Evolutionary conservation across 2,329 filamentous ascomycete genomes (phyloP).

Genomic region (Aspergillus sp.): DNA sequence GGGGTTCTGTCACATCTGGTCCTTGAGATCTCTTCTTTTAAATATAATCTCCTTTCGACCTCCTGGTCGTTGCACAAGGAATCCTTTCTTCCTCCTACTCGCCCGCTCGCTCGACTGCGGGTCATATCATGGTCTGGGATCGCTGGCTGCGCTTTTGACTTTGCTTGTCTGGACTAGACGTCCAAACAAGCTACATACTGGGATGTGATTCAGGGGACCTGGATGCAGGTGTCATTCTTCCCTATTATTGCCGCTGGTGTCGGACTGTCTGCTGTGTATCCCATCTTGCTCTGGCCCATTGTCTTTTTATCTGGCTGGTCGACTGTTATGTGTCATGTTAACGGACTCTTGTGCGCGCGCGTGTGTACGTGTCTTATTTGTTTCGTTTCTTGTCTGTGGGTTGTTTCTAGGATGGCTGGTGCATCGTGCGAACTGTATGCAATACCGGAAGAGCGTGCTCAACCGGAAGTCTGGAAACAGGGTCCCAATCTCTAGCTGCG

Average conservation of each 20-base stretch:
- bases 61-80: background rate
- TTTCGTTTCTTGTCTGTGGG: background rate
- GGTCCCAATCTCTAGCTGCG: too few relatives aligned
- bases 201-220: background rate
- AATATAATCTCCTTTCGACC: background rate
- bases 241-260: slow-evolving; percentile 6
- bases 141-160: background rate
- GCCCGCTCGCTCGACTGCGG: background rate
- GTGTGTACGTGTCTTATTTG: slow-evolving; percentile 5
- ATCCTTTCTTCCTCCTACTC: background rate
- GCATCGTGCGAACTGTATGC: background rate
- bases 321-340: slow-evolving; percentile 9
- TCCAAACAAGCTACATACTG: background rate
- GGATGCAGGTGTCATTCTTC: background rate
- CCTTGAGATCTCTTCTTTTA: background rate
- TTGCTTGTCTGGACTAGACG: background rate
- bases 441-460: too few relatives aligned
- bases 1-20: too few relatives aligned
- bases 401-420: slow-evolving; percentile 1
- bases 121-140: background rate
- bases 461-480: too few relatives aligned
- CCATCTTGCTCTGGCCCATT: slow-evolving; percentile 1
- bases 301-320: slow-evolving; percentile 4
- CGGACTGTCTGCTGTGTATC: slow-evolving; percentile 1
- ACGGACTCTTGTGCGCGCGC: slow-evolving; percentile 4